These are phyloP conservation scores for Diplosphaera chodatii DNA, from an alignment of 139 green algal species.

Conservation along the genomic window DNA sequence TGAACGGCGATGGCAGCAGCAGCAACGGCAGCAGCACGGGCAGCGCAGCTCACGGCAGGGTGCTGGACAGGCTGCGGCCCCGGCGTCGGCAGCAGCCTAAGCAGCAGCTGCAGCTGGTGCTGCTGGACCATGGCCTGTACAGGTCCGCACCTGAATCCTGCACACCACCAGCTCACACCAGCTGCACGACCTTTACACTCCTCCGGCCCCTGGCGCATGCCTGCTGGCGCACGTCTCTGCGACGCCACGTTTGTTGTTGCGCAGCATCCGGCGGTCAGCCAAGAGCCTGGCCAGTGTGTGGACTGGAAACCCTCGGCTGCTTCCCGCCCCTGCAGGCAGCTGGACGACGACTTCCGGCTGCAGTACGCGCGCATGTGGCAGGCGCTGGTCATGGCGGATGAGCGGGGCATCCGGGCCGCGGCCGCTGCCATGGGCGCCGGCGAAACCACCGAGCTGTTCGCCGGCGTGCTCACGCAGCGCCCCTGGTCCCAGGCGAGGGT, in stretches of 20 bases:
- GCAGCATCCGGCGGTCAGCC: no score
- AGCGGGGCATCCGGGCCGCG: conserved; percentile 55
- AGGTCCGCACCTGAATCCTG: no score
- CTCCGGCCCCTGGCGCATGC: no score
- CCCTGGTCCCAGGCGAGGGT: conserved; percentile 78
- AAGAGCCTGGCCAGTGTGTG: no score
- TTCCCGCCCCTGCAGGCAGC: no score
- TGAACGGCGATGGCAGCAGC: no score
- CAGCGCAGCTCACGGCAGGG: no score
- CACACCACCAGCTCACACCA: no score
- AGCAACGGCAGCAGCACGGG: neutral
- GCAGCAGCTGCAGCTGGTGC: conserved; percentile 57
- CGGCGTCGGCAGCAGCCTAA: neutral
- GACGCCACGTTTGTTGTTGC: no score
- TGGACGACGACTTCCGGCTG: conserved; percentile 45
- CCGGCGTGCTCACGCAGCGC: conserved; percentile 79
- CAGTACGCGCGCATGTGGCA: conserved; percentile 76
- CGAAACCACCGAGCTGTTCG: conserved; percentile 71
- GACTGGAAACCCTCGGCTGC: no score
- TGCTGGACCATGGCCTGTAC: conserved; percentile 89
- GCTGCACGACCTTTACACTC: no score
- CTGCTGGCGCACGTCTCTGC: no score
- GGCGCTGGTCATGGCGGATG: conserved; percentile 76
- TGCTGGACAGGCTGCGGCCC: neutral
- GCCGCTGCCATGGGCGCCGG: conserved; percentile 75